These are phyloP conservation scores for Theileria annulata DNA, from an alignment of 169 alveolate genomes.

Conservation along the genomic window DNA sequence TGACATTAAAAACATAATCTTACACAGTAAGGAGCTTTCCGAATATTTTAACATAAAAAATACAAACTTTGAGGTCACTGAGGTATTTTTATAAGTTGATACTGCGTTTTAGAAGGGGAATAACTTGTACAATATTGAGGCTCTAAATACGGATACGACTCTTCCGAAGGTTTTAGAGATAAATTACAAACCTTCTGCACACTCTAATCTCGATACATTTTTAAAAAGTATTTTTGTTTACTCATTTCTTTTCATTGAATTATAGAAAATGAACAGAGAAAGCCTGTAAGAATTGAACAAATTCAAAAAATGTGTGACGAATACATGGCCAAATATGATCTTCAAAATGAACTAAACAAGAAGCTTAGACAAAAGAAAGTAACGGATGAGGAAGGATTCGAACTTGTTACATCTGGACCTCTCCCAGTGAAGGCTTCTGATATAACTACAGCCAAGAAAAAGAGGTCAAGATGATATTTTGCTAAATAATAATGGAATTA, in stretches of 20 bases:
- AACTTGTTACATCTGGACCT: slow-evolving; percentile 56
- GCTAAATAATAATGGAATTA: not conserved
- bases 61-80: not conserved
- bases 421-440: slow-evolving; percentile 18
- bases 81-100: not conserved
- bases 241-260: not conserved
- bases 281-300: not conserved
- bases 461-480: not conserved
- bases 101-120: not conserved
- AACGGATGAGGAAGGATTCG: slow-evolving; percentile 64
- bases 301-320: slow-evolving; percentile 63
- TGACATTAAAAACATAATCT: not conserved
- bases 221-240: not conserved
- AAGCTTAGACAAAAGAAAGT: slow-evolving; percentile 28
- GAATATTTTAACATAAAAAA: not conserved
- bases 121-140: not conserved
- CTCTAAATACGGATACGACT: not conserved
- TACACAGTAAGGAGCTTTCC: not conserved
- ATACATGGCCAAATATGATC: slow-evolving; percentile 45
- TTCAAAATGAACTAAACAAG: slow-evolving; percentile 30
- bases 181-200: not conserved
- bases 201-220: not conserved
- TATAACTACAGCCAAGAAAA: not conserved
- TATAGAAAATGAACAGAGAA: slow-evolving; percentile 8
- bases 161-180: not conserved